A percentile compares a stretch with the other conserved stretches of the same genome.
phyloP scores from a whole-genome alignment of 2,329 filamentous ascomycete genomes.

The Orbilia quercus region DNA sequence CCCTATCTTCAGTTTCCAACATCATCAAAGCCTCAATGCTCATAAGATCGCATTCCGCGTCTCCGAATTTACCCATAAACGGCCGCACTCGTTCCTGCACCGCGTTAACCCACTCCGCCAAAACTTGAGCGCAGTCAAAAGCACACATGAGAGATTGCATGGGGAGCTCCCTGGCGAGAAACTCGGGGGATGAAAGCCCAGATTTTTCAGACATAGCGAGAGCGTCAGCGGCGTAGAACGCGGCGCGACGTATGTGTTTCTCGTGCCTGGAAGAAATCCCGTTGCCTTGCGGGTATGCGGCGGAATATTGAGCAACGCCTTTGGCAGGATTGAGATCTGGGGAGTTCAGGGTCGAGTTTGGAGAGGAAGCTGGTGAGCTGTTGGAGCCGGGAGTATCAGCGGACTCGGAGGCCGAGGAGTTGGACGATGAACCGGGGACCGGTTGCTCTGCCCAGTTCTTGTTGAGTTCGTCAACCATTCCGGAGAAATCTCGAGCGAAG shows the following conservation, averaged over 20 bases:
- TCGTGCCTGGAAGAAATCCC: conserved; percentile 77
- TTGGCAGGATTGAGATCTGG: conserved; percentile 59
- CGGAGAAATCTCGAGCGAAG: conserved; percentile 93
- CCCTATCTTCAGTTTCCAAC: conserved; percentile 89
- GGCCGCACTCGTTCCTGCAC: conserved; percentile 93
- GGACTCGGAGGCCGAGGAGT: conserved; percentile 61
- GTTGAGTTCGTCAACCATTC: conserved; percentile 86
- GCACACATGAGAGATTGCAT: conserved; percentile 91
- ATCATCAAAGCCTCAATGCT: conserved; percentile 89
- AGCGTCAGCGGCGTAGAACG: conserved; percentile 92
- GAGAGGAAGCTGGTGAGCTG: conserved; percentile 60
- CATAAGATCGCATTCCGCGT: conserved; percentile 79
- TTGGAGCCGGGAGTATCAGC: conserved; percentile 61
- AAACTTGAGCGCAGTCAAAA: conserved; percentile 91
- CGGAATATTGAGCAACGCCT: conserved; percentile 52
- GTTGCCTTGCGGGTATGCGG: conserved; percentile 58
- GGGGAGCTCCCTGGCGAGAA: conserved; percentile 84
- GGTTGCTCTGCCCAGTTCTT: conserved; percentile 77
- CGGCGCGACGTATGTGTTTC: conserved; percentile 89
- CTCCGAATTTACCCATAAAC: conserved; percentile 86
- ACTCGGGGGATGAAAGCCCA: conserved; percentile 80
- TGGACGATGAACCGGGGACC: conserved; percentile 69
- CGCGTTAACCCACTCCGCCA: conserved; percentile 93
- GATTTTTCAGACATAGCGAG: conserved; percentile 87
- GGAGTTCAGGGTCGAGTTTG: conserved; percentile 58